Evolutionary conservation across 371 early-diverging fungal species (phyloP), one percentile per base, ranked within the genome.

Genomic region (Syncephalastrum monosporum): DNA sequence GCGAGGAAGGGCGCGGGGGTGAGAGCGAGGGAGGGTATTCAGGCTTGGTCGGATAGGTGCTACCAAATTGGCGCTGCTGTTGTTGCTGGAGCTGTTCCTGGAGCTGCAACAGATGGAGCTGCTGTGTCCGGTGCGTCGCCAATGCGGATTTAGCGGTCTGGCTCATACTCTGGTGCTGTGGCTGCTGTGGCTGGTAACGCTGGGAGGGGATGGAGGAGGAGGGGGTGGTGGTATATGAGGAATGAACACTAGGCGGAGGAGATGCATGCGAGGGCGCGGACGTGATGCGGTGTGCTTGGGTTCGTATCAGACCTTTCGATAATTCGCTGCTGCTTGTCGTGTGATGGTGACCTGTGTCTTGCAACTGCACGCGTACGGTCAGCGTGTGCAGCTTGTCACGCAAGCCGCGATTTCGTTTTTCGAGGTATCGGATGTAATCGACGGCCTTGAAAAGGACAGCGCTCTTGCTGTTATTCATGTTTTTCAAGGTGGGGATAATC

Each of bases 401-500:
- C 52, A 82, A 43, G 7, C 57, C 29, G 14, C 70, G 67, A 49
- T 80, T 84, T 42, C 75, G 63, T 15, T 68, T 64, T 56, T 77
- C 77, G 12, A 76, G 63, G 49, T 71, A 53, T 5, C 62, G 57
- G 43, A 81, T 75, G 33, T 65, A 77, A 33, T 78, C 78, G 24
- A 71, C 82, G 5, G 82, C 74, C 57, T 80, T 79, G 50, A 72
- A 71, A 13, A 84, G 57, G 13, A 82, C 71, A 12, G 72, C 71
- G 25, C 79, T 75, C 56, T 82, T 82, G 27, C 78, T 78, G 60
- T 77, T 68, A 53, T 77, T 78, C 12, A 74, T 65, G 23, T 78
- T 77, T 38, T 69, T 82, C 50, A 91, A 67, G 2, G 85, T 81
- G 29, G 95, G 95, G 33, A 93, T 87, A 42, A 93, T 69, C 27